These are phyloP conservation scores for Leptographium wingfieldii DNA, from an alignment of 2,329 filamentous ascomycete species.

Conservation along the genomic window DNA sequence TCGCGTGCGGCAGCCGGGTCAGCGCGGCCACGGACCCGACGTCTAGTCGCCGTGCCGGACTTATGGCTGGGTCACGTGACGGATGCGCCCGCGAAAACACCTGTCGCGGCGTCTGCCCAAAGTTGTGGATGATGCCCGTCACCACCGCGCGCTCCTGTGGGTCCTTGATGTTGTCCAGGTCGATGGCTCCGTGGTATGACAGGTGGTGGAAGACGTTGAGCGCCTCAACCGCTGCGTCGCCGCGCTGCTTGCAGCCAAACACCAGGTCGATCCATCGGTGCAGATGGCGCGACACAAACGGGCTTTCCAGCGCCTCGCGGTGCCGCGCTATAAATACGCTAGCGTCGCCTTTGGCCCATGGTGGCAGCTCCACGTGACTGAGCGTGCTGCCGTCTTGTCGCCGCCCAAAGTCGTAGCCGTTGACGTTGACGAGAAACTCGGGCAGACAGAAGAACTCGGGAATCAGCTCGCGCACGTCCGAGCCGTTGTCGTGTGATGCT, in stretches of 20 bases:
- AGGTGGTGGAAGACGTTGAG: constrained; percentile 94
- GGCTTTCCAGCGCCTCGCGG: constrained; percentile 87
- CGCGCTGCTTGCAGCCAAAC: constrained; percentile 87
- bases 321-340: constrained; percentile 94
- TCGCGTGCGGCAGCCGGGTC: constrained; percentile 63
- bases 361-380: constrained; percentile 78
- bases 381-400: constrained; percentile 70
- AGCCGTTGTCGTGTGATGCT: constrained; percentile 78
- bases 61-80: constrained; percentile 54
- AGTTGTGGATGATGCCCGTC: constrained; percentile 96
- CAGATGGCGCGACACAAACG: constrained; percentile 77
- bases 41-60: constrained; percentile 60
- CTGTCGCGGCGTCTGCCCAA: constrained; percentile 93
- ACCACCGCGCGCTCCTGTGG: constrained; percentile 76
- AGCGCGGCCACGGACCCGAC: constrained; percentile 57
- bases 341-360: constrained; percentile 93
- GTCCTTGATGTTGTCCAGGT: constrained; percentile 83
- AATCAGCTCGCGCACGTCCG: constrained; percentile 86
- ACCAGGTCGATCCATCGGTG: constrained; percentile 95
- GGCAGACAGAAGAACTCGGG: constrained; percentile 97
- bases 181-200: constrained; percentile 86
- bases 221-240: constrained; percentile 80
- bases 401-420: constrained; percentile 84
- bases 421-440: constrained; percentile 88
- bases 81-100: constrained; percentile 77